Evolutionary conservation across 2,329 filamentous ascomycete species (phyloP), one percentile per base, ranked within the genome.

Genomic region (Metarhizium brunneum): DNA sequence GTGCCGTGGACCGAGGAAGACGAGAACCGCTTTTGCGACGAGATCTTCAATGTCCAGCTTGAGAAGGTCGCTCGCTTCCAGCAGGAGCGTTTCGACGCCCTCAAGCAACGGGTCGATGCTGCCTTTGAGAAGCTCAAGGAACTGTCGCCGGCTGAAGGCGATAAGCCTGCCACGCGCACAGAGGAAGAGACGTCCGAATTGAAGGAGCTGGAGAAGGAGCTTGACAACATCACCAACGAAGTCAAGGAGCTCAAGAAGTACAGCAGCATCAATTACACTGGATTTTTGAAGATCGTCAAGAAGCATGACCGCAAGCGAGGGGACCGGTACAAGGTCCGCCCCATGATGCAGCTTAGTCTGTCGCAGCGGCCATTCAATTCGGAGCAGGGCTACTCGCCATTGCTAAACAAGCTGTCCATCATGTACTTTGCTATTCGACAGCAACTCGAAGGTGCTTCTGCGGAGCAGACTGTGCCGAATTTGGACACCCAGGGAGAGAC

Each of bases 201-300:
- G 53, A 83, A 85, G 61, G 82, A 89, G 63, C 84, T 92, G 43
- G 80, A 94, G 66, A 71, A 76, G 50, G 90, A 96, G 74, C 81
- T 97, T 55, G 92, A 97, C 70, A 73, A 75, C 54, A 94, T 97
- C 71, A 94, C 89, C 38, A 89, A 90, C 68, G 90, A 96, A 72
- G 86, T 95, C 66, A 92, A 87, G 69, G 89, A 95, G 76, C 81
- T 99, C 63, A 94, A 96, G 73, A 94, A 90, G 71, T 99, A 94
- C 74, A 94, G 90, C 71, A 88, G 87, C 61, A 86, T 96, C 75
- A 99, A 99, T 75, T 99, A 96, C 72, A 96, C 94, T 6, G 94
- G 91, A 50, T 96, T 97, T 73, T 81, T 96, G 68, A 99, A 99
- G 79, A 95, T 95, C 50, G 91, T 91, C 56, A 99, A 99, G 84